Evolutionary conservation across 345 rosid genomes (phyloP), one percentile per base, ranked within the genome.

Genomic region (Stellera chamaejasme): DNA sequence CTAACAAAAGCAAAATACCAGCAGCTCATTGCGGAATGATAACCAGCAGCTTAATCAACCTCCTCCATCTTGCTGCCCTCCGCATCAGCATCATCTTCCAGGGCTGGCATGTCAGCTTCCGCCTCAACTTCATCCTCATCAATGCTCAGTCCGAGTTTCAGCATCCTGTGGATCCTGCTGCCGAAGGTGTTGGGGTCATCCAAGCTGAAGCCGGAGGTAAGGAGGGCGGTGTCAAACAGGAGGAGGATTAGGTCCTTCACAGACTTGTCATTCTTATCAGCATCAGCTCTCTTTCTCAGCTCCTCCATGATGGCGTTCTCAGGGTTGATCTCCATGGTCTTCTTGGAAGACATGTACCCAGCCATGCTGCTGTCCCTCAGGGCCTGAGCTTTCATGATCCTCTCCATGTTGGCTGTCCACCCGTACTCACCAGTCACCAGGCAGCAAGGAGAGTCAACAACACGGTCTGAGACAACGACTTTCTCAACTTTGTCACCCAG

Each of bases 31-130:
- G 6, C 6, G 7, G n/a, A 47, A n/a, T 13, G 3, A 47, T 14
- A 10, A 6, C 23, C 52, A 15, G 27, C 25, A 49, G 67, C 66
- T 81, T 78, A 85, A 52, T 88, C 96, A 12, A 88, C 96, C 62
- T 85, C 96, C 72, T 88, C 96, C 94, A 88, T 88, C 90, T 88
- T 88, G 94, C 83, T 76, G 48, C 88, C 88, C 67, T 88, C 90
- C 0, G 85, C 89, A 13, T 82, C 96, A 0, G 76, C 81, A 0
- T 83, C 96, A 74, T 85, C 94, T 56, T 90, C 71, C 1, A 90
- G 96, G 84, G 85, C 81, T 13, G 84, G 95, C 1, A 86, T 79
- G 44, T 90, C 97, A 0, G 39, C 84, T 42, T 90, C 97, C 0
- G 49, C 86, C 16, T 84, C 90, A 4, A 60, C 89, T 1, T 78